Evolutionary conservation across 495 filamentous ascomycete species (phyloP), one percentile per base, ranked within the genome.

Genomic region (Trichoderma virens): DNA sequence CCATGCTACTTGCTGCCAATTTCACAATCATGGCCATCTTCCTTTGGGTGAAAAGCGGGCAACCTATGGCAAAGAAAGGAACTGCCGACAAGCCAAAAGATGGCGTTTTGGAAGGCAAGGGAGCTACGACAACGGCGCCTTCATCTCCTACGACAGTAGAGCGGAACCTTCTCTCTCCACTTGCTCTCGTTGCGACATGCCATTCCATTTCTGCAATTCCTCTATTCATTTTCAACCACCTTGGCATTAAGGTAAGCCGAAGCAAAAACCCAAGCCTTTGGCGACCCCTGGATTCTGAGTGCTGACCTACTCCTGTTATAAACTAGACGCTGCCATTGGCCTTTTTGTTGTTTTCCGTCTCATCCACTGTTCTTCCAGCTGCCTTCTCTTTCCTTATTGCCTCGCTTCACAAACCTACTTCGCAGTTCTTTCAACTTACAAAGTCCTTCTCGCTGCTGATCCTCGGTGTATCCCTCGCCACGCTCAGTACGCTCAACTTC

Each of bases 401-500:
- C 23, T 67, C 64, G n/a, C 66, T 75, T 65, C 80, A 80, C 69
- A 65, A 67, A 11, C 84, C 86, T n/a, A 85, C 86, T 8, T 61
- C 72, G 18, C 89, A 92, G 60, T 86, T 95, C 72, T 84, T 86
- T 72, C 82, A 82, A 27, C 83, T 97, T 61, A 86, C 93, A 67
- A 91, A 92, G 70, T 93, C 89, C 62, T 91, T 98, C 82, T 96
- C 94, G 14, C 86, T 98, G 28, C 85, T 98, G 3, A 82, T 94
- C 0, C 84, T 98, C 0, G 95, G 95, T 67, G 88, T 96, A 75
- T 91, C 89, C 74, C 88, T 98, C 67, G 90, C 91, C 60, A 87
- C 93, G 4, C 88, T 98, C 38, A 92, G 93, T 18, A 98, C 95
- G 2, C 86, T 98, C 60, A 98, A 98, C 77, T 98, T 98, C 82